A percentile compares a stretch with the other conserved stretches of the same genome.
phyloP scores from a whole-genome alignment of 2,329 filamentous ascomycete species.

The Leptographium lundbergii region DNA sequence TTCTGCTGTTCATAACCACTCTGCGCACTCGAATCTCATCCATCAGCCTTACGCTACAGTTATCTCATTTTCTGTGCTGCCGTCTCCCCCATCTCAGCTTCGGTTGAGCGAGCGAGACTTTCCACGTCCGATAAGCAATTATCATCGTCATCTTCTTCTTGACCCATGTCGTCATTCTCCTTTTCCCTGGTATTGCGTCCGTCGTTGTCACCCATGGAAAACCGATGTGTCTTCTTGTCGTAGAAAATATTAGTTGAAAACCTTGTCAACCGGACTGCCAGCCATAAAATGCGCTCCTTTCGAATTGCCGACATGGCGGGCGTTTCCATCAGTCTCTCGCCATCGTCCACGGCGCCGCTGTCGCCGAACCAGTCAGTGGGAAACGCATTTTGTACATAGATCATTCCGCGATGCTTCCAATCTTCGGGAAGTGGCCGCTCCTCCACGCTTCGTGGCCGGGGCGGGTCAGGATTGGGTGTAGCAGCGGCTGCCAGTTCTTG shows the following conservation, averaged over 20 bases:
- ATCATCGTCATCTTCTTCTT: background rate
- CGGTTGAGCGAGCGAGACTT: no score
- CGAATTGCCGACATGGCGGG: constrained; percentile 45
- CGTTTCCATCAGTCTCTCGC: constrained; percentile 51
- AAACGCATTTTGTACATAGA: constrained; percentile 47
- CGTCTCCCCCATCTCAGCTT: no score
- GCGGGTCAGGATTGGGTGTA: background rate
- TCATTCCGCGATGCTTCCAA: constrained; percentile 49
- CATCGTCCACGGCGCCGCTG: constrained; percentile 44
- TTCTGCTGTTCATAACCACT: no score
- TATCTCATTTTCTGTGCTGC: no score
- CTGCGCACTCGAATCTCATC: no score
- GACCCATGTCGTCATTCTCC: no score
- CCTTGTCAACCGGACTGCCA: constrained; percentile 36
- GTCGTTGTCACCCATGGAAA: constrained; percentile 20
- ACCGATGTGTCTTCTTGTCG: constrained; percentile 23
- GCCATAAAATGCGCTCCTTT: constrained; percentile 45
- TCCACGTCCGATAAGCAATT: background rate
- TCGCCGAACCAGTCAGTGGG: constrained; percentile 42
- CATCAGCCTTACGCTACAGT: no score
- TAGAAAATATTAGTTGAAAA: constrained; percentile 32
- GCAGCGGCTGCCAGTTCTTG: no score
- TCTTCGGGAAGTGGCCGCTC: constrained; percentile 55
- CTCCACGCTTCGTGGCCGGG: constrained; percentile 16
- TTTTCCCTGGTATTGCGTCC: background rate